Evolutionary conservation across 1,284 basidiomycete genomes (phyloP), one percentile per base, ranked within the genome.

Genomic region (Xerocomus tenax): DNA sequence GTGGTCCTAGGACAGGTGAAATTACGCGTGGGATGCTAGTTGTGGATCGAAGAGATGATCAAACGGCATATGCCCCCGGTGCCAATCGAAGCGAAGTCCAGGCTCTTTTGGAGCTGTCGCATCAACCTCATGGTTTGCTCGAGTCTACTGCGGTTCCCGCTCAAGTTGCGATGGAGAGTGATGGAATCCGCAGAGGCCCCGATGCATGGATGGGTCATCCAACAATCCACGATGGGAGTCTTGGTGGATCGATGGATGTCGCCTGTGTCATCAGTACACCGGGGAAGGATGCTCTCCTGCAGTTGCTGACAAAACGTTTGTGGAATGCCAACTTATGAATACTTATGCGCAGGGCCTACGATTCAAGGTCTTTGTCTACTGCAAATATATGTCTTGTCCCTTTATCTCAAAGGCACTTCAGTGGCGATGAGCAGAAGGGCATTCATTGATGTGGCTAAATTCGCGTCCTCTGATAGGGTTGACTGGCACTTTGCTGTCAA

Each of bases 11-110:
- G 46, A 59, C 52, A 12, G 77, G 73, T 9, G 76, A 78, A 51
- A 56, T 83, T 16, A 87, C 85, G 19, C 75, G 84, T 36, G 86
- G 86, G 13, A 87, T 88, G 83, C 69, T 86, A 51, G 81, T 88
- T 13, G 74, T 84, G 7, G 85, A 88, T 59, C 71, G 82, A 53
- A 74, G 86, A 39, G 71, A 71, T n/a, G 81, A 79, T 51, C 64
- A 71, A 52, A 71, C 74, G 15, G 79, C 76, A 5, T 82, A 84
- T 63, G 72, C 76, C 3, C 75, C 76, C 0, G 82, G 82, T 12
- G 70, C 71, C 13, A 86, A 82, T 61, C 78, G 84, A 45, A 76
- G 79, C 2, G 64, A 77, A 51, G 73, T 79, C 3, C 82, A 87
- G 55, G 74, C 73, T 32, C 69, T 75, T 51, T 67, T 79, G 18